Evolutionary conservation across 2,329 filamentous ascomycete species (phyloP).

Genomic region (Diaporthe humulicola): DNA sequence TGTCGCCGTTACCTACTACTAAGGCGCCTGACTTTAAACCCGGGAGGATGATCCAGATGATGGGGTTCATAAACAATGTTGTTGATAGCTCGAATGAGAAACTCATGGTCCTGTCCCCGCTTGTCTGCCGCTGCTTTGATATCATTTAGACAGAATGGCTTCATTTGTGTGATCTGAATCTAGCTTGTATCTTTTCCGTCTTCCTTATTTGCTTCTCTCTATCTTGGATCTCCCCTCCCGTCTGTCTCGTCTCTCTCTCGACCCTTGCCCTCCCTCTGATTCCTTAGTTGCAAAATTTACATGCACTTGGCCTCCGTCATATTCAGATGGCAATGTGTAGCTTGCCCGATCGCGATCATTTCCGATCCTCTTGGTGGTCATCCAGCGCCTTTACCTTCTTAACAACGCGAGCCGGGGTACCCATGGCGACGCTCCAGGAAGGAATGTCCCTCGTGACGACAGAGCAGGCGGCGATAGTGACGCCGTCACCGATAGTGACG

Average conservation of each 20-base stretch:
- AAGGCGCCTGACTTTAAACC: too few relatives aligned
- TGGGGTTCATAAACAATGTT: too few relatives aligned
- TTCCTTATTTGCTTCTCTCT: too few relatives aligned
- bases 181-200: not conserved
- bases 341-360: not conserved
- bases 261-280: not conserved
- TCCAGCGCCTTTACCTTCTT: constrained; percentile 53
- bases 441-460: constrained; percentile 52
- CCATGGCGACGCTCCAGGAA: constrained; percentile 61
- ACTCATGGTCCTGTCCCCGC: too few relatives aligned
- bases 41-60: too few relatives aligned
- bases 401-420: constrained; percentile 61
- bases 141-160: not conserved
- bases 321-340: not conserved
- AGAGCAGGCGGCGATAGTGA: constrained; percentile 14
- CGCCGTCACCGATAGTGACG: constrained; percentile 20
- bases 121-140: not conserved
- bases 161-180: not conserved
- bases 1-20: too few relatives aligned
- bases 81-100: too few relatives aligned
- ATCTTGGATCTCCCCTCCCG: not conserved
- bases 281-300: not conserved
- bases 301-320: not conserved
- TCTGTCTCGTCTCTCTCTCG: not conserved
- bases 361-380: not conserved